Evolutionary conservation across 306 rosid species (phyloP), one percentile per base, ranked within the genome.

Genomic region (Sesbania bispinosa): DNA sequence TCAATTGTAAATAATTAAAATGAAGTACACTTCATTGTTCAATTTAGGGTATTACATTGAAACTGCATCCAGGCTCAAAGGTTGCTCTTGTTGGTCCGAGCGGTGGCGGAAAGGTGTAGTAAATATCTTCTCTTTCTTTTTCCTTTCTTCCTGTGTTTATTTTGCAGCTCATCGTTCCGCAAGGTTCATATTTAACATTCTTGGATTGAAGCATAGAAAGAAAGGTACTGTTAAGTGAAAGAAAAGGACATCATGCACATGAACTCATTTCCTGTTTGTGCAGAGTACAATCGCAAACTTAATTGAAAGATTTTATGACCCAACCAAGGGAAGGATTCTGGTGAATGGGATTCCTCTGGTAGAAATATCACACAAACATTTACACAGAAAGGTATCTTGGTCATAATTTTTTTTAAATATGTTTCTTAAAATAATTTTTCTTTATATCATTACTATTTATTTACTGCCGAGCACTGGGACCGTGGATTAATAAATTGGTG

Each of bases 11-110:
- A 67, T 29, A 27, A 11, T 67, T 47, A 13, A 71, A 43, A 38
- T 29, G 26, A 71, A 30, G 10, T 33, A 52, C 67, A 20, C 60
- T 53, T 20, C 68, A 10, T 48, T 57, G 20, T 63, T 67, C 73
- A 41, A 77, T 73, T 19, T 77, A 91, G 97, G 97, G 97, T 66
- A 87, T 91, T 76, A 81, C 90, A 6, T 41, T 91, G 63, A 88
- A 84, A 63, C 76, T 91, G 74, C 80, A 73, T 53, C 91, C 93
- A 51, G 91, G 91, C 43, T 80, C 96, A 58, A 91, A 91, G 80
- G 88, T 87, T 43, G 96, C 97, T 77, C 97, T 91, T 41, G 96
- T 91, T 71, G 97, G 97, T 74, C 97, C 96, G 10, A 91, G 97
- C 4, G 97, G 96, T 30, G 97, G 97, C 0, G 96, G 97, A 76